A percentile compares a stretch with the other conserved stretches of the same genome.
Evolutionary conservation across 805 yeast genomes (phyloP).

Genomic region (Ogataea glucozyma): DNA sequence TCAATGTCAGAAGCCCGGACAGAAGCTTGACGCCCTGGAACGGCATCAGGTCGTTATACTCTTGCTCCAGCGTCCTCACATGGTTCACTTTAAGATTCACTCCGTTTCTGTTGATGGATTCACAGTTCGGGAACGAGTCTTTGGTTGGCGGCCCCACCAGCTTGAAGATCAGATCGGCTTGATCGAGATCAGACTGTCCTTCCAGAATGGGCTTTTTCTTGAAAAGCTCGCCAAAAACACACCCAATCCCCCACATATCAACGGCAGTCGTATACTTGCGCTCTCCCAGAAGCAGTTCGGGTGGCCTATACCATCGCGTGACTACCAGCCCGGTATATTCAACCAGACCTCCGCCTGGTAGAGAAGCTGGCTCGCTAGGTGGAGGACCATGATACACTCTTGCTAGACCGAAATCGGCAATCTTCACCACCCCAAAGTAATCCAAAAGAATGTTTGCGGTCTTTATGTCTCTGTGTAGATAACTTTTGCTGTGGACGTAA

Average conservation of each 20-base stretch:
- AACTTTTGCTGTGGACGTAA: conserved; percentile 65
- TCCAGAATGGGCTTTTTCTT: conserved; percentile 78
- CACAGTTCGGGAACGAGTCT: conserved; percentile 61
- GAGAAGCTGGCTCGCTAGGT: conserved; percentile 23
- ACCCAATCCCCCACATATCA: conserved; percentile 97
- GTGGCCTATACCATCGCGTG: conserved; percentile 97
- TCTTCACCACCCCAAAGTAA: conserved; percentile 71
- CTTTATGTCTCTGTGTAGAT: conserved; percentile 88
- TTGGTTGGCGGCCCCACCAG: conserved; percentile 78
- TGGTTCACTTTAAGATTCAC: conserved; percentile 35
- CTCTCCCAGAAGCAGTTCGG: conserved; percentile 87
- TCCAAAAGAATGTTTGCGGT: conserved; percentile 92
- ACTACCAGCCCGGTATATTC: conserved; percentile 72
- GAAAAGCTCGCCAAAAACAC: conserved; percentile 91
- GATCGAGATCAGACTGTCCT: conserved; percentile 86
- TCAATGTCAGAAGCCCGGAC: conserved; percentile 59
- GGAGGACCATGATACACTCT: conserved; percentile 49
- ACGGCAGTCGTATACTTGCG: conserved; percentile 88
- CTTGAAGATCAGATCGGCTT: conserved; percentile 77
- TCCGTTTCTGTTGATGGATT: conserved; percentile 56
- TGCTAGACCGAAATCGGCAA: conserved; percentile 96
- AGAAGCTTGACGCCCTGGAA: conserved; percentile 56
- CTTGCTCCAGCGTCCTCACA: conserved; percentile 45
- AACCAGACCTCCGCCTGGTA: conserved; percentile 56
- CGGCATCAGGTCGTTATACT: conserved; percentile 42